phyloP scores from a whole-genome alignment of 176 grass and related monocot species.

The Zea luxurians region DNA sequence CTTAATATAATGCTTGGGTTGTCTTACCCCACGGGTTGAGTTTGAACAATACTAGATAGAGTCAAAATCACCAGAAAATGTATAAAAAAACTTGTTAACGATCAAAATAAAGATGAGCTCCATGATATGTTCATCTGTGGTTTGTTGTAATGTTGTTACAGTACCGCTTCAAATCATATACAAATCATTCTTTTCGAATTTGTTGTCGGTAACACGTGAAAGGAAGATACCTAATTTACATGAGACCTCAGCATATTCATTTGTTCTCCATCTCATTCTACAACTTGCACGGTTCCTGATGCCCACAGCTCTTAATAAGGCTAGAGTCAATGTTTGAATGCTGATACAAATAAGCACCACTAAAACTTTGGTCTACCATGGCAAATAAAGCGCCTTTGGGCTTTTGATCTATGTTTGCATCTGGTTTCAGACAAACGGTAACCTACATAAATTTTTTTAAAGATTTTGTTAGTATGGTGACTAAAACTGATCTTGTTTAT shows the following conservation, averaged over 20 bases:
- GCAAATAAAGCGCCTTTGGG: background rate
- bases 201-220: background rate
- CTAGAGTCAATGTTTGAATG: background rate
- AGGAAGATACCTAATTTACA: background rate
- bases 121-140: background rate
- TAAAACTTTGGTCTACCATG: too few relatives aligned
- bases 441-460: background rate
- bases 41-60: background rate
- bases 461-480: background rate
- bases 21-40: too few relatives aligned
- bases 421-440: background rate
- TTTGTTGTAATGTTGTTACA: background rate
- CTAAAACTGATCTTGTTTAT: background rate
- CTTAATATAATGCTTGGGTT: too few relatives aligned
- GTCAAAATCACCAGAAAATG: background rate
- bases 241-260: background rate
- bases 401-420: background rate
- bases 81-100: background rate
- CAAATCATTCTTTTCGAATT: background rate
- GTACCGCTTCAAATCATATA: background rate
- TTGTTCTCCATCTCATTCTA: background rate
- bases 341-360: background rate
- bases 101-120: background rate
- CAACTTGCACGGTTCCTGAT: background rate
- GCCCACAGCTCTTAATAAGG: background rate